phyloP scores from a whole-genome alignment of 495 filamentous ascomycete genomes.

The Penicillium coffeae region DNA sequence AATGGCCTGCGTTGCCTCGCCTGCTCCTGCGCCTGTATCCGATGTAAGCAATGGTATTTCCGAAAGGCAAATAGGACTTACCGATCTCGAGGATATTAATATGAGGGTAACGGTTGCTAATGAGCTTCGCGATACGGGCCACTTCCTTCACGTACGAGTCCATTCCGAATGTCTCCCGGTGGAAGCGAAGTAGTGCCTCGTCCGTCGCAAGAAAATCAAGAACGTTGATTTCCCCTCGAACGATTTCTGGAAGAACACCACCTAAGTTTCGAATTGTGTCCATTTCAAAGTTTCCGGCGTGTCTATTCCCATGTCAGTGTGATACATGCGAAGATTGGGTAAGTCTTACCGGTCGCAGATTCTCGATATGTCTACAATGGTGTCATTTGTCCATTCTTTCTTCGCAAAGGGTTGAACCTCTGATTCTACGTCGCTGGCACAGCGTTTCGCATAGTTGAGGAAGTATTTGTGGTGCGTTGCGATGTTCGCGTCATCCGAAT shows the following conservation, averaged over 20 bases:
- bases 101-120: slow-evolving; percentile 31
- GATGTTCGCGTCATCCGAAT: neutral
- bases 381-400: slow-evolving; percentile 34
- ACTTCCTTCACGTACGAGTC: slow-evolving; percentile 14
- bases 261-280: slow-evolving; percentile 27
- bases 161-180: slow-evolving; percentile 21
- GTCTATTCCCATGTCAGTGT: too few species aligned
- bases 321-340: too few species aligned
- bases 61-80: neutral
- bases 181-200: slow-evolving; percentile 37
- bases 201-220: slow-evolving; percentile 41
- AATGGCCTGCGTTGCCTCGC: slow-evolving; percentile 38
- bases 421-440: slow-evolving; percentile 7
- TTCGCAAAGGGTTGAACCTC: slow-evolving; percentile 13
- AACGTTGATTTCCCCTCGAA: slow-evolving; percentile 36
- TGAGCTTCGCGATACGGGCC: slow-evolving; percentile 22
- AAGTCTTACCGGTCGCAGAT: slow-evolving; percentile 28
- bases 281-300: slow-evolving; percentile 18
- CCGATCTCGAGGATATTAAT: slow-evolving; percentile 37
- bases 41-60: slow-evolving; percentile 1
- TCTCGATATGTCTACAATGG: slow-evolving; percentile 25
- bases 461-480: slow-evolving; percentile 9
- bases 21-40: slow-evolving; percentile 29
- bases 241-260: slow-evolving; percentile 29
- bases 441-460: slow-evolving; percentile 14